Evolutionary conservation across 805 yeast species (phyloP), one percentile per base, ranked within the genome.

Genomic region (Naumovozyma castellii): DNA sequence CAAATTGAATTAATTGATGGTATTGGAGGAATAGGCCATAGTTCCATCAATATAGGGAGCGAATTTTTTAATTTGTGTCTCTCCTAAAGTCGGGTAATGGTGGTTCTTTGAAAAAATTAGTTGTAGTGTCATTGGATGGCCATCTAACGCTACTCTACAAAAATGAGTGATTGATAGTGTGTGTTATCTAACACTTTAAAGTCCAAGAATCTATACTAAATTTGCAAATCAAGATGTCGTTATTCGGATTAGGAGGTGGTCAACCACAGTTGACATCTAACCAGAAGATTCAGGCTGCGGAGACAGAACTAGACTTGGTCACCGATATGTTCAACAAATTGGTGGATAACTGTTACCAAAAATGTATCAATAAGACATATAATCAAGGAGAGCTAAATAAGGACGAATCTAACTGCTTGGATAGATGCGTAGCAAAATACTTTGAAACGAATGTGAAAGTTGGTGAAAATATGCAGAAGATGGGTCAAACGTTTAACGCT

Each of bases 291-390:
- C 73, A 73, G 56, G 95, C 95, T 50, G 98, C 98, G 38, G 97
- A 90, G 68, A 84, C 95, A 42, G 98, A 90, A 66, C 74, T 90
- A 50, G 98, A 90, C 64, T 82, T 92, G 79, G 95, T 90, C 53
- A 88, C 97, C 31, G 95, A 92, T 53, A 87, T 90, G 97, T 90
- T 90, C 77, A 90, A 90, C 76, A 75, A 80, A 56, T 71, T 88
- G 55, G 94, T 87, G 18, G 88, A 81, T 55, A 81, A 85, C 51
- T 88, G 97, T 62, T 92, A 88, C 65, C 64, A 68, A 51, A 88
- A 88, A 68, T 88, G 97, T 69, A 82, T 87, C 59, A 72, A 62
- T 39, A 69, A 67, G 47, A 53, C 67, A 38, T 88, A 87, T 67
- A 53, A 64, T 38, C 88, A 84, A 39, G 81, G 86, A 41, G 87